Conservation (phyloP, 352 stramenopile genomes). For the Pythium aquatile region DNA sequence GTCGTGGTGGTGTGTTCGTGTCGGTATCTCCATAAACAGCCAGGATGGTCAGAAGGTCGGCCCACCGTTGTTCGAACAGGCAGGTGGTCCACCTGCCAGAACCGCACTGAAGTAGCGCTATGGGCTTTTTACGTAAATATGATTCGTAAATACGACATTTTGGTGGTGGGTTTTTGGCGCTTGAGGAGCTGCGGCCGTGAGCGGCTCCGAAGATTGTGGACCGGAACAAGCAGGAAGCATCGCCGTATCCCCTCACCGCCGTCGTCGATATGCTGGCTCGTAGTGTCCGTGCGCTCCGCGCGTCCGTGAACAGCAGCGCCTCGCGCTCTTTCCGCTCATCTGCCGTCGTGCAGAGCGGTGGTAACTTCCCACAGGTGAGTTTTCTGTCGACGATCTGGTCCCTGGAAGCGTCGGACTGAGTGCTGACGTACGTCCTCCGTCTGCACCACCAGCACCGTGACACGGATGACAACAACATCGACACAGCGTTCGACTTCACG, state of each 20-base stretch:
- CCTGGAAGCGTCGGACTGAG: neutral
- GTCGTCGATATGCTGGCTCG: slow-evolving; percentile 52
- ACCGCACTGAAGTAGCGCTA: slow-evolving; percentile 21
- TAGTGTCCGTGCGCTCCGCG: slow-evolving; percentile 47
- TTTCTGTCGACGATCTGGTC: neutral
- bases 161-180: slow-evolving; percentile 29
- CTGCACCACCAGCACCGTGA: slow-evolving; percentile 88
- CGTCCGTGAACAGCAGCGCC: slow-evolving; percentile 29
- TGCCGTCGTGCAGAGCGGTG: slow-evolving; percentile 29
- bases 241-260: slow-evolving; percentile 3
- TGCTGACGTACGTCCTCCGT: neutral
- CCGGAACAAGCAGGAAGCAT: slow-evolving; percentile 16
- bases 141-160: slow-evolving; percentile 21
- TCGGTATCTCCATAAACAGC: neutral
- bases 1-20: neutral
- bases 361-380: slow-evolving; percentile 26
- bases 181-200: slow-evolving; percentile 18
- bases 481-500: slow-evolving; percentile 98
- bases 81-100: slow-evolving; percentile 2
- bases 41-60: neutral
- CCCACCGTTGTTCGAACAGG: neutral
- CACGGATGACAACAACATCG: slow-evolving; percentile 95
- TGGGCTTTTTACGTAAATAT: slow-evolving; percentile 19
- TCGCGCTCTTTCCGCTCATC: slow-evolving; percentile 52
- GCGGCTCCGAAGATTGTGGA: slow-evolving; percentile 24